Base-by-base conservation (phyloP, 2,329 filamentous ascomycete genomes). In the Alternaria metachromatica region DNA sequence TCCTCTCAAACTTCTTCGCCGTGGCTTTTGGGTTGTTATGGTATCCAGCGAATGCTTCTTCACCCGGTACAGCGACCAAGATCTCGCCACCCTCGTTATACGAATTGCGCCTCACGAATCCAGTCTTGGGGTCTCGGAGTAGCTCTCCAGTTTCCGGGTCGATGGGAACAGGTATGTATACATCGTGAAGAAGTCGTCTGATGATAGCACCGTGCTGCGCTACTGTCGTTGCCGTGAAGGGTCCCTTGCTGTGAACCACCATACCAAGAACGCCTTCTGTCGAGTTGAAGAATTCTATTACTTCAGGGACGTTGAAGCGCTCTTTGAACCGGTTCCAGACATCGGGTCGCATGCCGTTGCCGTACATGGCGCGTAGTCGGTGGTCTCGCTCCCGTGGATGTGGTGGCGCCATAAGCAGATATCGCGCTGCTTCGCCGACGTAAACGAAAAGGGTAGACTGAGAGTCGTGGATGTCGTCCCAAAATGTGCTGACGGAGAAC, bases 281-380 rank as follows among this genome's bases (percentile, higher is more conserved):
- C 30, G 88, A 90, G 73, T 90, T 91, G 83, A 93, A 94, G 79
- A 94, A 93, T 78, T 94, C 92, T 60, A 83, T 83, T 3, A 94
- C 87, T 44, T 86, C 85, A 7, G 83, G 79, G 59, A 91, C 84
- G 57, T 84, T 84, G 76, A 91, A 91, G 3, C 89, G 84, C 58
- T 89, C 84, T 58, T 85, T 80, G 77, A 92, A 92, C 13, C 84
- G 80, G 28, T 81, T 77, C 89, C 89, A 92, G 0, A 92, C 87
- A 72, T 92, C 90, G 0, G 89, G 89, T 1, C 89, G 83, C 72
- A 91, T 82, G 0, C 89, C 89, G 72, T 91, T 91, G 61, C 89
- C 89, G 71, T 85, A 89, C 80, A 90, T 89, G 26, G 82, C 81
- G 59, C 84, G 84, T 9, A 90, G 81, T n/a, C 79, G 78, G 76